A percentile compares a stretch with the other conserved stretches of the same genome.
These are phyloP conservation scores for Persicaria maculosa DNA, from an alignment of 148 eudicot genomes.

Conservation along the genomic window DNA sequence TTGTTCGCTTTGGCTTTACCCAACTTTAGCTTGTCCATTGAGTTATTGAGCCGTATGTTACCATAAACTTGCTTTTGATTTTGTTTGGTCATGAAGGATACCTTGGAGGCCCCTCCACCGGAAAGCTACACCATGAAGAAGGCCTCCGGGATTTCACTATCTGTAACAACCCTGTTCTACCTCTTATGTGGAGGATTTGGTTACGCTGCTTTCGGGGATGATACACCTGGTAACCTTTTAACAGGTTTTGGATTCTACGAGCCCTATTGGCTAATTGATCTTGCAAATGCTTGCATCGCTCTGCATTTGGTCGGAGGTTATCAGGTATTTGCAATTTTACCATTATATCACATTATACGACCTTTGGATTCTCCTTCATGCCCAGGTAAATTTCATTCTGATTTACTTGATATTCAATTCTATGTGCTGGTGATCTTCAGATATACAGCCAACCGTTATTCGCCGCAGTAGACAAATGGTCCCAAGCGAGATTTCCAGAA, in stretches of 20 bases:
- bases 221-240: conserved; percentile 62
- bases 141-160: conserved; percentile 40
- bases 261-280: conserved; percentile 61
- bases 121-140: conserved; percentile 63
- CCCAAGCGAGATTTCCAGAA: conserved; percentile 28
- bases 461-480: conserved; percentile 33
- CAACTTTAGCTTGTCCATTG: neutral
- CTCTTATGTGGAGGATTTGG: conserved; percentile 66
- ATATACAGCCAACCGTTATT: conserved; percentile 47
- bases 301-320: conserved; percentile 69
- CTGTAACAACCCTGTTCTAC: conserved; percentile 56
- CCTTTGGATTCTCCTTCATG: neutral
- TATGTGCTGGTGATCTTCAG: conserved; percentile 17
- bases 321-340: conserved; percentile 39
- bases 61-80: neutral
- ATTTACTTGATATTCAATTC: neutral
- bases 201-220: conserved; percentile 75
- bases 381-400: too few relatives aligned
- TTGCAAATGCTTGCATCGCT: conserved; percentile 65
- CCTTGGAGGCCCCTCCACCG: conserved; percentile 55
- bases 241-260: conserved; percentile 64
- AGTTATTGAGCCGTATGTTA: neutral
- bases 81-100: conserved; percentile 43
- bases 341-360: neutral
- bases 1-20: neutral